phyloP scores from a whole-genome alignment of 78 protist species.

The Fonticula alba region DNA sequence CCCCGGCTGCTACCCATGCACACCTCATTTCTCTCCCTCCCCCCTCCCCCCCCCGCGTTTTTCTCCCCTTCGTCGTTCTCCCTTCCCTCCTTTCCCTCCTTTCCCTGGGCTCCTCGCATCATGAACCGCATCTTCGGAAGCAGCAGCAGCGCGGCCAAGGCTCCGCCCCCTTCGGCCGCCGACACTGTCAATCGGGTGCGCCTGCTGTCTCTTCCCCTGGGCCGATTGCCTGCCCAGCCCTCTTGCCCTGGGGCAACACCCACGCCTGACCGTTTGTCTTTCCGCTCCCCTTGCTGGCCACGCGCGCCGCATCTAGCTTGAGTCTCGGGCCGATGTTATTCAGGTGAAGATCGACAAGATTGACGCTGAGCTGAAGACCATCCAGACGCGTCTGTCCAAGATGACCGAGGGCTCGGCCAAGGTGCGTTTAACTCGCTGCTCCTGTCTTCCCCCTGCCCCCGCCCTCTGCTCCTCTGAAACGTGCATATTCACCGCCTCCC shows the following conservation, averaged over 20 bases:
- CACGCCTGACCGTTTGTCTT: not conserved
- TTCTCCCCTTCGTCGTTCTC: too few relatives aligned
- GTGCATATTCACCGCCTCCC: not conserved
- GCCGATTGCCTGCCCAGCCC: not conserved
- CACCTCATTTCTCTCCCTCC: too few relatives aligned
- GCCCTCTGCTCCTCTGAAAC: not conserved
- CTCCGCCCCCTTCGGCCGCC: slow-evolving; percentile 2
- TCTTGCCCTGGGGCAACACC: not conserved
- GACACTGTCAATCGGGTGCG: slow-evolving; percentile 2
- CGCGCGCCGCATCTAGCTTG: slow-evolving; percentile 17
- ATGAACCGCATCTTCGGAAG: slow-evolving; percentile 13
- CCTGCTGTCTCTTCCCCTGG: not conserved
- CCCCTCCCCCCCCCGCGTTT: too few relatives aligned
- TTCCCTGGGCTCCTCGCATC: too few relatives aligned
- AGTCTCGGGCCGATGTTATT: slow-evolving; percentile 21
- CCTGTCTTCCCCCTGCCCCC: not conserved
- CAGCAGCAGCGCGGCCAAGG: slow-evolving; percentile 1
- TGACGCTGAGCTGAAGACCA: slow-evolving; percentile 34
- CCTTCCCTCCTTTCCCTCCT: too few relatives aligned
- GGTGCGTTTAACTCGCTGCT: not conserved
- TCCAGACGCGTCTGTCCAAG: slow-evolving; percentile 28
- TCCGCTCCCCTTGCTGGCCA: not conserved
- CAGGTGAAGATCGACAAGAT: slow-evolving; percentile 45
- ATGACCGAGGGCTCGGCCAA: slow-evolving; percentile 36
- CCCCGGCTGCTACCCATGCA: too few relatives aligned